phyloP scores from a whole-genome alignment of 345 rosid species.

The Anacardium occidentale region DNA sequence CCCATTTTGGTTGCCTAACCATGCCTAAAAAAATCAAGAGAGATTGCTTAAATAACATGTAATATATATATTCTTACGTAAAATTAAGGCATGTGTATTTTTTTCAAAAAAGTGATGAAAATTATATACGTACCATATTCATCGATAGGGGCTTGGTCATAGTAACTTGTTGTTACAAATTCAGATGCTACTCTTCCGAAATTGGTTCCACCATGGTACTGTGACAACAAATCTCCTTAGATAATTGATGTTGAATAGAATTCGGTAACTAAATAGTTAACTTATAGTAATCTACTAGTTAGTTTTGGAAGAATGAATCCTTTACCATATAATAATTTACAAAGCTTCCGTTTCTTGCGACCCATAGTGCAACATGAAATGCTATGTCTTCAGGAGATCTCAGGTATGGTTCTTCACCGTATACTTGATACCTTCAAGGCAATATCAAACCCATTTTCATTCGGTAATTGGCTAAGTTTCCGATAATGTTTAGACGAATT shows the following conservation, averaged over 20 bases:
- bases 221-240: too few species aligned
- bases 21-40: constrained; percentile 26
- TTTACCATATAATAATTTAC: constrained; percentile 21
- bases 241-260: background rate
- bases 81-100: too few species aligned
- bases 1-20: constrained; percentile 51
- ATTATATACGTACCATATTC: constrained; percentile 5
- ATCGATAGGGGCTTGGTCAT: constrained; percentile 15
- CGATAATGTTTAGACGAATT: background rate
- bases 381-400: constrained; percentile 16
- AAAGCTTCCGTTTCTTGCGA: constrained; percentile 21
- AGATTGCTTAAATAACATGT: background rate
- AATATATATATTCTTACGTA: background rate
- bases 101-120: too few species aligned
- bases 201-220: constrained; percentile 9
- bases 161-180: constrained; percentile 14
- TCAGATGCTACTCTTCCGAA: constrained; percentile 14
- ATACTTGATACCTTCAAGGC: constrained; percentile 17
- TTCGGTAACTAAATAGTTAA: too few species aligned
- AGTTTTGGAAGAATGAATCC: background rate
- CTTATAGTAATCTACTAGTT: background rate
- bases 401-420: background rate
- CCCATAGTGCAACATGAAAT: constrained; percentile 20
- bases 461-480: background rate
- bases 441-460: background rate